Percentiles rank a stretch among this genome's conserved stretches.
phyloP scores from a whole-genome alignment of 2,329 filamentous ascomycete genomes.

The Cladophialophora psammophila region DNA sequence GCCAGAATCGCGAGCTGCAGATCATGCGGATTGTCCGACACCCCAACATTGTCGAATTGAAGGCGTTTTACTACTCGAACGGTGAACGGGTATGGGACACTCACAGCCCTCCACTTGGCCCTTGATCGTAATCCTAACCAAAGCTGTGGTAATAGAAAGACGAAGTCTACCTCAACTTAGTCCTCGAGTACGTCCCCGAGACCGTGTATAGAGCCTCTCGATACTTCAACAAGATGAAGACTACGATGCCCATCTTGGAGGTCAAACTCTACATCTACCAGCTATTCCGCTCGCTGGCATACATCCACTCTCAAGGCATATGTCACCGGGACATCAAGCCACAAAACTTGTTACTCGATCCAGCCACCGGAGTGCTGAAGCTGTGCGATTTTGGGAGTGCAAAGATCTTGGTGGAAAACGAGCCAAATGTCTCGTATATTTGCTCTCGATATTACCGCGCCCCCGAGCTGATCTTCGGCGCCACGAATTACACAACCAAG shows the following conservation, averaged over 20 bases:
- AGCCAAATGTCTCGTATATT: slow-evolving; percentile 99
- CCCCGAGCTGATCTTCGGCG: slow-evolving; percentile 96
- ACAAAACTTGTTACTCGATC: slow-evolving; percentile 94
- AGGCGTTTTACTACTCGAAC: slow-evolving; percentile 99
- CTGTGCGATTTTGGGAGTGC: slow-evolving; percentile 98
- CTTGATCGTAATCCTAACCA: slow-evolving; percentile 1
- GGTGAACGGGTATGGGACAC: slow-evolving; percentile 81
- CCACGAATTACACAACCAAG: slow-evolving; percentile 99
- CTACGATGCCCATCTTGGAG: slow-evolving; percentile 97
- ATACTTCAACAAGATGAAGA: slow-evolving; percentile 99
- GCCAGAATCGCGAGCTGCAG: slow-evolving; percentile 94
- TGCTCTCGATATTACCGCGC: slow-evolving; percentile 99
- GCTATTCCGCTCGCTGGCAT: slow-evolving; percentile 95
- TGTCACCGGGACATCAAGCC: slow-evolving; percentile 99
- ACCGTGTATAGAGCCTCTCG: slow-evolving; percentile 97
- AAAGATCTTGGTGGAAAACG: slow-evolving; percentile 97
- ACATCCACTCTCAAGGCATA: slow-evolving; percentile 99
- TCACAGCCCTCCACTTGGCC: slow-evolving; percentile 11
- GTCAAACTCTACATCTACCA: slow-evolving; percentile 99
- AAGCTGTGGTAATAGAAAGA: slow-evolving; percentile 71
- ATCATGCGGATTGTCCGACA: slow-evolving; percentile 99
- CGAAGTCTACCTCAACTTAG: slow-evolving; percentile 97
- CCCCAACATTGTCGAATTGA: slow-evolving; percentile 97
- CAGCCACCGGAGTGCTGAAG: slow-evolving; percentile 88
- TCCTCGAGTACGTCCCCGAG: slow-evolving; percentile 97